Percentiles rank a stretch among this genome's conserved stretches.
phyloP scores from a whole-genome alignment of 257 asterid genomes.

The Cinchona pubescens region DNA sequence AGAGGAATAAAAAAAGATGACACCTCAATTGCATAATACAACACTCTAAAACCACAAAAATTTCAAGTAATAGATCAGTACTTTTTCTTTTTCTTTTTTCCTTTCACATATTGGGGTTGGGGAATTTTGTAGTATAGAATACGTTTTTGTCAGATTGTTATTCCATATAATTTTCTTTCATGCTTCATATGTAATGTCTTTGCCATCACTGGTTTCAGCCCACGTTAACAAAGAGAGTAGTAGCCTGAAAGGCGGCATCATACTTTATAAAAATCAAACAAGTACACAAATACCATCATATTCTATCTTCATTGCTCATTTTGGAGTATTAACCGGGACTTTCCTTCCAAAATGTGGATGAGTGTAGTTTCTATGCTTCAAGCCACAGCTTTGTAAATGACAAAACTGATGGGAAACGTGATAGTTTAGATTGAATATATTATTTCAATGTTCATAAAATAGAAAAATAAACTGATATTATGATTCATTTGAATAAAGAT shows the following conservation, averaged over 20 bases:
- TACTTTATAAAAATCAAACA: background rate
- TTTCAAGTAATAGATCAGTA: background rate
- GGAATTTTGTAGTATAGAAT: background rate
- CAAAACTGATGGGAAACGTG: background rate
- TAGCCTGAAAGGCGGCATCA: background rate
- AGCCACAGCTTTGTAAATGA: background rate
- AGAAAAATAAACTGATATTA: background rate
- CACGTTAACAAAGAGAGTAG: background rate
- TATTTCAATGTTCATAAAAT: background rate
- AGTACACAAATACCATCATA: background rate
- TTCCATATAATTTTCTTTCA: background rate
- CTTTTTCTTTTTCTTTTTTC: background rate
- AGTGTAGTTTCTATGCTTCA: background rate
- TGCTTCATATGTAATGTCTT: background rate
- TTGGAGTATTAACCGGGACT: background rate
- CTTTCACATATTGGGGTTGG: background rate
- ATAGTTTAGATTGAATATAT: background rate
- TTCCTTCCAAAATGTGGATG: background rate
- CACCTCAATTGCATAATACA: background rate
- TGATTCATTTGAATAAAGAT: background rate
- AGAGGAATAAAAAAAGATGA: background rate
- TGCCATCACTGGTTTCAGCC: background rate
- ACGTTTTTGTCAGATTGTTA: background rate
- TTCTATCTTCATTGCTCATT: background rate
- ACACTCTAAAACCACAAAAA: background rate